phyloP scores from a whole-genome alignment of 257 asterid species.

The Gentiana straminea region DNA sequence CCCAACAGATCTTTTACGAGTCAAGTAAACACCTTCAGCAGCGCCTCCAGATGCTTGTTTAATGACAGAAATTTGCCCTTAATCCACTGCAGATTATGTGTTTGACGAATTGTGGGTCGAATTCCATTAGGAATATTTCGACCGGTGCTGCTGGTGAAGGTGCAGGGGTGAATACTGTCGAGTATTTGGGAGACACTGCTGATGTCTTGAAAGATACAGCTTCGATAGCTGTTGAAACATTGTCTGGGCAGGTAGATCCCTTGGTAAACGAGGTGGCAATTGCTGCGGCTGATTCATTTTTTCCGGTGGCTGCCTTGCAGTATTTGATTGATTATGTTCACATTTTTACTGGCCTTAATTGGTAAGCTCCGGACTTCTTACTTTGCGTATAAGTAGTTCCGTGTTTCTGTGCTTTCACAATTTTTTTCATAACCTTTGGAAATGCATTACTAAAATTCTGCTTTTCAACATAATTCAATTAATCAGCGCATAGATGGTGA shows the following conservation, averaged over 20 bases:
- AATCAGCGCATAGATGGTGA: no score
- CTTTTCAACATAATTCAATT: no score
- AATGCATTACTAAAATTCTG: no score
- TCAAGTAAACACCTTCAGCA: slow-evolving; percentile 6
- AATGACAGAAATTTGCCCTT: slow-evolving; percentile 24
- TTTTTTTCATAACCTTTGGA: no score
- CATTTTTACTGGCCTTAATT: slow-evolving; percentile 43
- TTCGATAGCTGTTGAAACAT: slow-evolving; percentile 41
- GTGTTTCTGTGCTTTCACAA: no score
- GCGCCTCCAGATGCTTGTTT: slow-evolving; percentile 19
- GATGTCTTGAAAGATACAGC: slow-evolving; percentile 45
- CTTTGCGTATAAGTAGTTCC: no score
- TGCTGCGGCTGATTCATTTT: slow-evolving; percentile 79
- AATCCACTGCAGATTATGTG: slow-evolving; percentile 7
- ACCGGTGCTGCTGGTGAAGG: slow-evolving; percentile 38
- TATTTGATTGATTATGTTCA: slow-evolving; percentile 74
- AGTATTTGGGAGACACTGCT: slow-evolving; percentile 43
- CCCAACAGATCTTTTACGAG: slow-evolving; percentile 19
- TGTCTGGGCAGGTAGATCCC: slow-evolving; percentile 47
- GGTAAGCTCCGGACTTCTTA: slow-evolving; percentile 30
- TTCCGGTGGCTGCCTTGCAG: slow-evolving; percentile 73
- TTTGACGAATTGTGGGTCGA: slow-evolving; percentile 34
- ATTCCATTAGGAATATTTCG: slow-evolving; percentile 48
- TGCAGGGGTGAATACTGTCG: slow-evolving; percentile 36
- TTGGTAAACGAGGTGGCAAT: slow-evolving; percentile 57